Conservation (phyloP, 768 basidiomycete genomes). For the Clavulina sp. region DNA sequence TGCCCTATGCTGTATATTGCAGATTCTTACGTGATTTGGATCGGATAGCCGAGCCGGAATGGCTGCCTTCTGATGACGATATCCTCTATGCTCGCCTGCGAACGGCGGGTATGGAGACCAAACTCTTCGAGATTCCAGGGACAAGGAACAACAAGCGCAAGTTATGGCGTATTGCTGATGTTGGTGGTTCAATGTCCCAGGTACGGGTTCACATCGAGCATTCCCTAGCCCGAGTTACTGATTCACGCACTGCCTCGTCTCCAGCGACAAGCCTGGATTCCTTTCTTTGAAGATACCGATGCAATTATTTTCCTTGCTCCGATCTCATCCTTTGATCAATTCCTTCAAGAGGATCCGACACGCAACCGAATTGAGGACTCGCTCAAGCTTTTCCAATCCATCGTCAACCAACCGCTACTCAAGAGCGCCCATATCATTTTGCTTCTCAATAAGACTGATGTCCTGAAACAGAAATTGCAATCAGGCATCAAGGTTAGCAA, state of each 20-base stretch:
- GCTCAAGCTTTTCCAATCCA: slow-evolving; percentile 10
- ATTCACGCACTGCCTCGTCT: background rate
- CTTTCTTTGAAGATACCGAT: slow-evolving; percentile 12
- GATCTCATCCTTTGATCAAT: slow-evolving; percentile 12
- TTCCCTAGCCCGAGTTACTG: background rate
- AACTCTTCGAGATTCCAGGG: slow-evolving; percentile 8
- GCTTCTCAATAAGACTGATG: slow-evolving; percentile 13
- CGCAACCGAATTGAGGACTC: slow-evolving; percentile 12
- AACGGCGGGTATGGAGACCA: slow-evolving; percentile 11
- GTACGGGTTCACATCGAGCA: slow-evolving; percentile 1
- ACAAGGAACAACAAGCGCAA: background rate
- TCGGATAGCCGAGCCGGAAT: slow-evolving; percentile 8
- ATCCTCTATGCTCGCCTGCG: slow-evolving; percentile 12
- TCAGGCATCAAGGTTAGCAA: slow-evolving; percentile 10
- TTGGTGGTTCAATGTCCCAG: slow-evolving; percentile 8
- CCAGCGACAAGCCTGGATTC: slow-evolving; percentile 11
- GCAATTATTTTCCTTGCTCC: slow-evolving; percentile 14
- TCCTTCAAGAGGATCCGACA: slow-evolving; percentile 10
- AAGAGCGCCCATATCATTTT: slow-evolving; percentile 10
- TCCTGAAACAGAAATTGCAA: slow-evolving; percentile 9
- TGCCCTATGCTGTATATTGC: background rate
- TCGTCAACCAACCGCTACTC: slow-evolving; percentile 11
- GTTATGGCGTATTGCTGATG: slow-evolving; percentile 11
- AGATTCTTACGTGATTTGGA: slow-evolving; percentile 11
- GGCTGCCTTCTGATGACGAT: slow-evolving; percentile 11